Conservation (phyloP, 192 early-diverging fungal species). For the Rhizophagus prolifer region DNA sequence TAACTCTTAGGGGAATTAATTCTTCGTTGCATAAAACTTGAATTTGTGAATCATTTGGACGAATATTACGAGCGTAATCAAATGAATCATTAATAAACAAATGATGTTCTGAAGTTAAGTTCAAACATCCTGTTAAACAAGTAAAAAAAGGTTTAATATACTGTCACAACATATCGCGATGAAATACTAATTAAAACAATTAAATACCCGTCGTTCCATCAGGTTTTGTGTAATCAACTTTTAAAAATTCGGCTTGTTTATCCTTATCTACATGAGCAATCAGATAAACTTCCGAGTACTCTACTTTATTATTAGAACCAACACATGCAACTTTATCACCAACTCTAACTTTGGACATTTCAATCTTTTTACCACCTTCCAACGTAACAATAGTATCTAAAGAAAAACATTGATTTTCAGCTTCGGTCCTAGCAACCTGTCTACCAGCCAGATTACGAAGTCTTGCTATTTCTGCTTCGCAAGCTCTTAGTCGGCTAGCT, state of each 20-base stretch:
- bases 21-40: neutral
- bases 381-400: constrained; percentile 7
- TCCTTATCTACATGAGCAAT: neutral
- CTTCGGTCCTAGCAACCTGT: neutral
- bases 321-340: neutral
- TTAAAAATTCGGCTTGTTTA: neutral
- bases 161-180: neutral
- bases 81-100: neutral
- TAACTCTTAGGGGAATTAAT: neutral
- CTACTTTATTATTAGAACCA: neutral
- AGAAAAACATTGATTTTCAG: neutral
- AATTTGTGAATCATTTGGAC: neutral
- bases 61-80: constrained; percentile 1
- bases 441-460: neutral
- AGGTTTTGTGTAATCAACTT: neutral
- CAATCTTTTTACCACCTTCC: neutral
- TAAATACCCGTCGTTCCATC: neutral
- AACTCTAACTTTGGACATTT: neutral
- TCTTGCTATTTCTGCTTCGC: neutral
- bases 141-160: neutral
- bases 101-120: neutral
- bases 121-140: neutral
- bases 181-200: neutral
- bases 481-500: neutral
- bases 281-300: constrained; percentile 3